These are phyloP conservation scores for Nakazawaea pomicola DNA, from an alignment of 805 yeast genomes.

Conservation along the genomic window DNA sequence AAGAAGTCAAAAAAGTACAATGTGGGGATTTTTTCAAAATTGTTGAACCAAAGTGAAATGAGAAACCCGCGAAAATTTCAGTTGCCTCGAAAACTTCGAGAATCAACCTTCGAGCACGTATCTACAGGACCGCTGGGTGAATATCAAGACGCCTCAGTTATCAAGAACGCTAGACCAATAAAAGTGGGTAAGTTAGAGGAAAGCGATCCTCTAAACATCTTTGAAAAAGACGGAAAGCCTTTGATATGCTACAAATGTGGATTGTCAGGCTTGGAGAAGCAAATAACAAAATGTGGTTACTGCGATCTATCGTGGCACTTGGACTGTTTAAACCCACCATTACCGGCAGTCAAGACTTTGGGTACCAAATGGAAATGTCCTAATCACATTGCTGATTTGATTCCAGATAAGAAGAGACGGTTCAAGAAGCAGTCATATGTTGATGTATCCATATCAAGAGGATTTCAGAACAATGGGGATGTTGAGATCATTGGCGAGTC, in stretches of 20 bases:
- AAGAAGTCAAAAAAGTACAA: slow-evolving; percentile 16
- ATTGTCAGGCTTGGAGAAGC: slow-evolving; percentile 56
- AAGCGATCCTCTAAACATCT: slow-evolving; percentile 56
- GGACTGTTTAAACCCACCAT: slow-evolving; percentile 78
- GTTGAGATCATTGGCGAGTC: slow-evolving; percentile 42
- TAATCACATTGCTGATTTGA: slow-evolving; percentile 58
- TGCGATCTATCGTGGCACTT: slow-evolving; percentile 84
- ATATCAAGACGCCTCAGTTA: slow-evolving; percentile 59
- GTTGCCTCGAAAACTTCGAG: slow-evolving; percentile 66
- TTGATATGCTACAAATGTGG: slow-evolving; percentile 75
- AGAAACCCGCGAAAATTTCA: slow-evolving; percentile 63
- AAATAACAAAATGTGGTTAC: slow-evolving; percentile 73
- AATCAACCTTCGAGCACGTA: slow-evolving; percentile 67
- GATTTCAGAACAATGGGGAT: slow-evolving; percentile 49
- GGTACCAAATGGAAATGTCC: slow-evolving; percentile 92
- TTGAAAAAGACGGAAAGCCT: slow-evolving; percentile 65
- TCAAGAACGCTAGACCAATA: slow-evolving; percentile 36
- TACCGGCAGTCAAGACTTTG: slow-evolving; percentile 63
- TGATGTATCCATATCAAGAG: slow-evolving; percentile 51
- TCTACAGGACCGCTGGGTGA: slow-evolving; percentile 64
- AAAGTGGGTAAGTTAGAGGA: slow-evolving; percentile 43
- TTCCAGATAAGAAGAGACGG: slow-evolving; percentile 40
- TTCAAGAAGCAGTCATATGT: slow-evolving; percentile 46
- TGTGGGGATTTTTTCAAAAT: slow-evolving; percentile 47
- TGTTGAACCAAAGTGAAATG: slow-evolving; percentile 53